Base-by-base conservation (phyloP, 495 filamentous ascomycete genomes). In the Talaromyces ruber region DNA sequence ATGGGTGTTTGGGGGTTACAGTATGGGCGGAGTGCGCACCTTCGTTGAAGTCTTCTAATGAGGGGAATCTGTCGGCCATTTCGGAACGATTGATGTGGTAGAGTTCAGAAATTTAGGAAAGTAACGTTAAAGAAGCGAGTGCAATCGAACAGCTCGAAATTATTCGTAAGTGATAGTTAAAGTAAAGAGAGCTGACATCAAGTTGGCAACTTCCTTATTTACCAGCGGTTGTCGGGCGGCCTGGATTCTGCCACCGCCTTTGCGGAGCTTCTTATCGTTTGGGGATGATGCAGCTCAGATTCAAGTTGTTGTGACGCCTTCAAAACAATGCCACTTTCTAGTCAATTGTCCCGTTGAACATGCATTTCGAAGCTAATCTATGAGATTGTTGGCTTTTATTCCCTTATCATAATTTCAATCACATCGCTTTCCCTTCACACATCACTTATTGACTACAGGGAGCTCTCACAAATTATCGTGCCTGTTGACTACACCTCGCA, bases 31-130 rank as follows among this genome's bases (percentile, higher is more conserved):
- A 59, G 72, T 79, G 62, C 88, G 80, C 83, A 85, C 93, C 93
- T 60, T 88, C 91, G 70, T 93, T 89, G 74, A 98, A 92, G 71
- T 98, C 94, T 73, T 98, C 94, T 71, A 98, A 78, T 22, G 94
- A 95, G 59, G 94, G 94, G 76, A 98, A 98, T 71, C 93, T 82
- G 77, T 98, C 92, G 22, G 94, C 93, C 94, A 98, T 98, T 26
- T 55, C 81, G 64, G 24, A 47, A 52, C 11, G n/a, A 21, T 21
- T 39, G 12, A 52, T 43, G 34, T 24, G n/a, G 43, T 43, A 26
- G 24, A 22, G 26, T 37, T 47, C 43, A 47, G 5, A 28, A 2
- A 51, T 5, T 28, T 24, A 2, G 5, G 34, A 8, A 56, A 30
- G 32, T 16, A 29, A 32, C 5, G 24, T 7, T 14, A 16, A 43